A percentile compares a stretch with the other conserved stretches of the same genome.
phyloP scores from a whole-genome alignment of 805 yeast genomes.

The Spathaspora hagerdaliae region DNA sequence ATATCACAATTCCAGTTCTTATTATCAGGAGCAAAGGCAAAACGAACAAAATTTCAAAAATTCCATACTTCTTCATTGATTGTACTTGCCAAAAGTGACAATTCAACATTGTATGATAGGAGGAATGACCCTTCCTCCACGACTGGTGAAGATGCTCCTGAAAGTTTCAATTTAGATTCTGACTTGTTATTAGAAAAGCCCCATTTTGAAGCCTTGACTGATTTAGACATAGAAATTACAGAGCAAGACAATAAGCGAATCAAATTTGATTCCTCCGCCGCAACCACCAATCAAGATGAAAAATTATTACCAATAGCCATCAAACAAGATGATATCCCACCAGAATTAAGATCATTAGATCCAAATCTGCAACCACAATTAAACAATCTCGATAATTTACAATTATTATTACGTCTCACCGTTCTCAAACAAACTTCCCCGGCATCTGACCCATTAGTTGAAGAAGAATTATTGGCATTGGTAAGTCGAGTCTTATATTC shows the following conservation, averaged over 20 bases:
- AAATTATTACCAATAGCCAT: conserved; percentile 60
- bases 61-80: conserved; percentile 69
- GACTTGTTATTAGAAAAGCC: conserved; percentile 78
- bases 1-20: conserved; percentile 59
- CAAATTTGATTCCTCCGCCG: conserved; percentile 32
- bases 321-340: conserved; percentile 62
- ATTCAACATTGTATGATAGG: conserved; percentile 19
- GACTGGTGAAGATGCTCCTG: conserved; percentile 36
- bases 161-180: conserved; percentile 60
- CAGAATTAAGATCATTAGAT: conserved; percentile 49
- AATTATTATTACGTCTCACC: conserved; percentile 64
- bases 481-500: conserved; percentile 66
- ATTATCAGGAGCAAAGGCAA: conserved; percentile 85
- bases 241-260: conserved; percentile 34
- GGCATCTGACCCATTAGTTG: conserved; percentile 61
- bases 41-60: conserved; percentile 78
- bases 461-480: conserved; percentile 78
- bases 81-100: conserved; percentile 61
- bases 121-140: not conserved
- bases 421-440: conserved; percentile 70
- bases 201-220: conserved; percentile 58
- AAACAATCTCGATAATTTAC: conserved; percentile 66
- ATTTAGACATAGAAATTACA: conserved; percentile 31
- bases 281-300: conserved; percentile 12
- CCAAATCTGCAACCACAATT: conserved; percentile 81